Percentiles rank a stretch among this genome's conserved stretches.
phyloP scores from a whole-genome alignment of 805 yeast genomes.

The Hanseniaspora valbyensis region DNA sequence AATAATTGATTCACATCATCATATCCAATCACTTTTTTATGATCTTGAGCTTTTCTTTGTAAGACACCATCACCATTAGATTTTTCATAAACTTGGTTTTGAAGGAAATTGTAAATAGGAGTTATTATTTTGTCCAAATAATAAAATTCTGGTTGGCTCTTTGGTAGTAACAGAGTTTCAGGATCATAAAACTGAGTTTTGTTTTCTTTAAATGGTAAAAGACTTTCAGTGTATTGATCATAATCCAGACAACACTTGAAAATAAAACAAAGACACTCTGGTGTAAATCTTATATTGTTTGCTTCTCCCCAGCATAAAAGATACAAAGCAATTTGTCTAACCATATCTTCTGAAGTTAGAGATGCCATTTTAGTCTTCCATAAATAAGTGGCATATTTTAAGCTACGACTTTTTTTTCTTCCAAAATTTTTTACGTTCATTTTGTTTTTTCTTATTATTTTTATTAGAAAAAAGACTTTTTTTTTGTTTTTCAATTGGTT shows the following conservation, averaged over 20 bases:
- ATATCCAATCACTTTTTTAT: slow-evolving; percentile 63
- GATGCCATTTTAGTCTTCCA: slow-evolving; percentile 61
- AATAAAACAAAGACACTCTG: slow-evolving; percentile 77
- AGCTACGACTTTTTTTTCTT: slow-evolving; percentile 29
- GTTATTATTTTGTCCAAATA: slow-evolving; percentile 61
- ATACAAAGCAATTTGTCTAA: slow-evolving; percentile 58
- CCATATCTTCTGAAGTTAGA: slow-evolving; percentile 45
- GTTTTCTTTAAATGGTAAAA: slow-evolving; percentile 69
- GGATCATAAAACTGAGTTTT: slow-evolving; percentile 29
- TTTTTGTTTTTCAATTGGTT: not conserved
- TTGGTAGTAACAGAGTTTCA: not conserved
- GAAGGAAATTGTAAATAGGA: slow-evolving; percentile 58
- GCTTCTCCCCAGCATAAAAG: slow-evolving; percentile 86
- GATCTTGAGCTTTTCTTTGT: slow-evolving; percentile 60
- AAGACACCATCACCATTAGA: slow-evolving; percentile 39
- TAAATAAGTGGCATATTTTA: slow-evolving; percentile 68
- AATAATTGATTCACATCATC: slow-evolving; percentile 84
- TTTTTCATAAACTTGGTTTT: slow-evolving; percentile 55
- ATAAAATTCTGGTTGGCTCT: slow-evolving; percentile 32
- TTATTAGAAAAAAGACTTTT: not conserved
- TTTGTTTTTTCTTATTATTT: slow-evolving; percentile 27
- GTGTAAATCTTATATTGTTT: slow-evolving; percentile 73
- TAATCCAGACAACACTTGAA: slow-evolving; percentile 72
- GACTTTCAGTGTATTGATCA: slow-evolving; percentile 39
- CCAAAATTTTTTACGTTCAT: slow-evolving; percentile 48